Evolutionary conservation across 2,329 filamentous ascomycete species (phyloP).

Genomic region (Colletotrichum sp.): DNA sequence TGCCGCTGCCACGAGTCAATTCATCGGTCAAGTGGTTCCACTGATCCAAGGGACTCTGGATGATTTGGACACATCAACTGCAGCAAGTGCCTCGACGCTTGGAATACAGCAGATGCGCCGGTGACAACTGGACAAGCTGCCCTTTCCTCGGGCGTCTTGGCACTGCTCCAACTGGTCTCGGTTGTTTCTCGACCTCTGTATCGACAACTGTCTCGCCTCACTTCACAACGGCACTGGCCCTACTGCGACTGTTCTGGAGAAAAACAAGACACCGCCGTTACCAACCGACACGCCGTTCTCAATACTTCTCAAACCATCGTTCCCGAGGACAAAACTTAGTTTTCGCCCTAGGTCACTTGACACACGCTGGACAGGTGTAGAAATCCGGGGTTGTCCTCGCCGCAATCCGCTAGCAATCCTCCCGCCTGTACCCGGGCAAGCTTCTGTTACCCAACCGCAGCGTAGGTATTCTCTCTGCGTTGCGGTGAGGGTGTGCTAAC

Average conservation of each 20-base stretch:
- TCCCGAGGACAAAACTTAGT: conserved; percentile 1
- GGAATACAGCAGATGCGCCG: background rate
- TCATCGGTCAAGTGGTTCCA: background rate
- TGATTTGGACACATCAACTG: background rate
- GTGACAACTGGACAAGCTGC: background rate
- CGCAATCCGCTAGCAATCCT: background rate
- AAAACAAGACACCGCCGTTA: background rate
- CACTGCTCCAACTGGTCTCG: background rate
- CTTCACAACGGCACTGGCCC: background rate
- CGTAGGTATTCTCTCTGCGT: background rate
- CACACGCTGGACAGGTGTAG: conserved; percentile 1
- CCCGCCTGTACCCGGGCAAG: background rate
- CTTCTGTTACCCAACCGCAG: background rate
- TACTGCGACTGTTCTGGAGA: background rate
- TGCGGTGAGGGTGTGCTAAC: background rate
- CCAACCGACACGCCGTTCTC: background rate
- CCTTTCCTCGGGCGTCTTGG: background rate
- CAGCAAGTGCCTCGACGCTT: background rate
- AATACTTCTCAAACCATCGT: background rate
- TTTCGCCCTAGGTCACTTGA: conserved; percentile 11
- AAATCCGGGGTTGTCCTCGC: background rate
- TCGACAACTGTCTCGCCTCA: background rate
- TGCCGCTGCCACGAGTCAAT: background rate
- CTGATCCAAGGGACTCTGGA: background rate
- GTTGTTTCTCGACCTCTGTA: background rate